Conservation (phyloP, 768 basidiomycete species). For the Coprinopsis cinerea region DNA sequence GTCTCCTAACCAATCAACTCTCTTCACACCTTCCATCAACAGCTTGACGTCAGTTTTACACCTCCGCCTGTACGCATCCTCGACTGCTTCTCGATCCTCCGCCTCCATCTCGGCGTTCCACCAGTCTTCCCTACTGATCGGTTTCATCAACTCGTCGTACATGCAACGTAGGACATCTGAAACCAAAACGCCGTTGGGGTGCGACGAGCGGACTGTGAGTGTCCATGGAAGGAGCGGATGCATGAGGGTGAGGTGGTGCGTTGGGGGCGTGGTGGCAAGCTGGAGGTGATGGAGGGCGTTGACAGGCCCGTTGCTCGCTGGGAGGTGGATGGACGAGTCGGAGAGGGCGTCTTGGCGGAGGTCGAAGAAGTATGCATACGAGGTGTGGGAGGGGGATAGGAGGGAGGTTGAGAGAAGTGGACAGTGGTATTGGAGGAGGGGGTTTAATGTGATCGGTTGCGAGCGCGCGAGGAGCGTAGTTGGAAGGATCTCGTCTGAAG, state of each 20-base stretch:
- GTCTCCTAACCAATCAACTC: constrained; percentile 7
- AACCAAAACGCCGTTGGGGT: constrained; percentile 11
- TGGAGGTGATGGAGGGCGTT: constrained; percentile 12
- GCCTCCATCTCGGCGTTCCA: constrained; percentile 12
- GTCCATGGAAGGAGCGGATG: constrained; percentile 15
- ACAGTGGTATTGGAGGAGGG: not conserved
- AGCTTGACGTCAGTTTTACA: constrained; percentile 3
- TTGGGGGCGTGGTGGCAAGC: constrained; percentile 11
- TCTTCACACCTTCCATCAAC: constrained; percentile 2
- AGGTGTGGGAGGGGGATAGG: not conserved
- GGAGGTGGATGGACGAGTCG: constrained; percentile 2
- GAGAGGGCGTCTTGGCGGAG: constrained; percentile 6
- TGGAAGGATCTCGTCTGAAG: not conserved
- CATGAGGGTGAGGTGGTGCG: constrained; percentile 9
- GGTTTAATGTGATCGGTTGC: not conserved
- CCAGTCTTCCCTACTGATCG: constrained; percentile 11
- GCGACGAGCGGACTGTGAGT: constrained; percentile 9
- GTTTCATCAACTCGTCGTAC: constrained; percentile 4
- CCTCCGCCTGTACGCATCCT: constrained; percentile 7
- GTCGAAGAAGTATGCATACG: constrained; percentile 8
- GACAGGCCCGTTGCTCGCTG: constrained; percentile 8
- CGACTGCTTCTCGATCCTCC: constrained; percentile 12
- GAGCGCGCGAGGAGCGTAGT: not conserved
- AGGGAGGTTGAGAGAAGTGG: not conserved
- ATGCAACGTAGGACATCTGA: constrained; percentile 10